Evolutionary conservation across 2,329 filamentous ascomycete genomes (phyloP).

Genomic region (Phoma sp.): DNA sequence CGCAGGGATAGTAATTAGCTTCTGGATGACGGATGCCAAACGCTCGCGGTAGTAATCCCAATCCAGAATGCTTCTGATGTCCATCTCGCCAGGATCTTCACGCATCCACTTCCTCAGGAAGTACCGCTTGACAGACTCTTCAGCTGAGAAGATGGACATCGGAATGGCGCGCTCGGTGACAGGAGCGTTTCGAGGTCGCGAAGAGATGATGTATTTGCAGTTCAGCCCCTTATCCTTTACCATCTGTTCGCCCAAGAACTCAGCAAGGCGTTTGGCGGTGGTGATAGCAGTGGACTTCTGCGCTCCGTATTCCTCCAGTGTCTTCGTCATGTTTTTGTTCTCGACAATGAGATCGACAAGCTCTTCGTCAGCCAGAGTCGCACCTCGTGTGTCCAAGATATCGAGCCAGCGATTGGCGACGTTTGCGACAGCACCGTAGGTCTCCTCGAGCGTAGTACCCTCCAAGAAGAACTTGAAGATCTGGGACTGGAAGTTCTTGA

Average conservation of each 20-base stretch:
- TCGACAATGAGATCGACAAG: constrained; percentile 99
- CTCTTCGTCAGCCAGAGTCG: constrained; percentile 92
- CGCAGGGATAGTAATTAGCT: constrained; percentile 97
- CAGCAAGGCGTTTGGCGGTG: constrained; percentile 89
- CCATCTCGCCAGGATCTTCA: constrained; percentile 89
- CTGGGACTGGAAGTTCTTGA: constrained; percentile 99
- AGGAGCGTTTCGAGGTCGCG: constrained; percentile 82
- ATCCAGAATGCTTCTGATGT: constrained; percentile 87
- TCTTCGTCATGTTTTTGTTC: constrained; percentile 98
- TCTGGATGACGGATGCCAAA: constrained; percentile 96
- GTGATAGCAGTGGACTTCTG: constrained; percentile 99
- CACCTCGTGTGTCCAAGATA: constrained; percentile 85
- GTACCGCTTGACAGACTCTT: constrained; percentile 82
- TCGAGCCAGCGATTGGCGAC: constrained; percentile 97
- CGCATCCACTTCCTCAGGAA: constrained; percentile 96
- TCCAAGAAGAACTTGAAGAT: constrained; percentile 99
- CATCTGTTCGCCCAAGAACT: constrained; percentile 98
- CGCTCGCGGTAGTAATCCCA: constrained; percentile 98
- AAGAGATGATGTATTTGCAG: constrained; percentile 99
- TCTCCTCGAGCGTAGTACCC: constrained; percentile 83
- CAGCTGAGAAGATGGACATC: constrained; percentile 95
- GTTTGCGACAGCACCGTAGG: constrained; percentile 88
- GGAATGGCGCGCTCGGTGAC: constrained; percentile 95
- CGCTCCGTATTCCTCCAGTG: constrained; percentile 89
- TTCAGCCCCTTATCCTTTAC: constrained; percentile 98